Evolutionary conservation across 257 asterid genomes (phyloP), one percentile per base, ranked within the genome.

Genomic region (Capsicum pubescens): DNA sequence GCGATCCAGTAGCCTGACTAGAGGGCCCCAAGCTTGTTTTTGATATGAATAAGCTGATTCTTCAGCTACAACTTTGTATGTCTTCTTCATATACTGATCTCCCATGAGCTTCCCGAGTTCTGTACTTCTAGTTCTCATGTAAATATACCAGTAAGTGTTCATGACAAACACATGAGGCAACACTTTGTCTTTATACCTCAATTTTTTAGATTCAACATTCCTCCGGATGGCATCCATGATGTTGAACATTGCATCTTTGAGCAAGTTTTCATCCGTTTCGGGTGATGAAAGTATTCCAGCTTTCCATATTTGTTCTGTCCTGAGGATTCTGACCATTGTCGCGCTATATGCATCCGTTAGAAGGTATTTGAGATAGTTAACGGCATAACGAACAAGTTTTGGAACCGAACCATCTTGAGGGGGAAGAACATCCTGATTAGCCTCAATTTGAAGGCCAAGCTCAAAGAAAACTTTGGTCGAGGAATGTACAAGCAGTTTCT

Each of bases 131-230:
- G 87, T 87, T 89, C 98, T 87, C 97, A 93, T 94, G 91, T 93
- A 93, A 6, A 94, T 91, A 83, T 92, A 94, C 97, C 98, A 93
- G n/a, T 89, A 92, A 0, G 94, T 87, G 81, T 94, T 94, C 97
- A 94, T 92, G 6, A 87, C 85, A 56, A 90, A 94, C 26, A 94
- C 86, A 7, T 90, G 92, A 2, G 91, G 87, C 4, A 91, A 79
- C 7, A 93, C 87, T 87, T 86, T 92, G 19, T 93, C 97, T 84
- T 89, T 94, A 82, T 87, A 93, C 10, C 89, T 77, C 8, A 83
- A 70, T 67, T 82, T 93, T 81, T 93, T 91, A 0, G 91, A 57
- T 83, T 93, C 98, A 5, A 91, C 68, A 58, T 93, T 93, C 81
- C 98, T 88, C 90, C 87, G 91, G 9, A 93, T 88, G 0, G 97